These are phyloP conservation scores for Saccharomycopsis olivae DNA, from an alignment of 805 yeast genomes.

Conservation along the genomic window DNA sequence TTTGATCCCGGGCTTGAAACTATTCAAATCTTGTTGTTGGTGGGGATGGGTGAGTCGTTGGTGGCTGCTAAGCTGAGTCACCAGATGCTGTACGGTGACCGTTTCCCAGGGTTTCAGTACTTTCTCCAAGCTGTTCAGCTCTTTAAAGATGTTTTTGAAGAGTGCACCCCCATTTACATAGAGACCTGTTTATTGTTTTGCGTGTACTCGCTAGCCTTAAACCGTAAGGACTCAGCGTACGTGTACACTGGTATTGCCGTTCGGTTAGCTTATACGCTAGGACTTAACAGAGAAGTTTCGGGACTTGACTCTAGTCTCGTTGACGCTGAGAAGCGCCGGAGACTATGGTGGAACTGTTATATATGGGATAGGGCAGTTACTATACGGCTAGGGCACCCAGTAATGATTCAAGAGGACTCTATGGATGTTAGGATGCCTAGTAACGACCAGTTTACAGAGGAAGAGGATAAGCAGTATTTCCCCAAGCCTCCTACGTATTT, in stretches of 20 bases:
- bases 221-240: constrained; percentile 12
- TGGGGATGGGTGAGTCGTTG: constrained; percentile 10
- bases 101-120: constrained; percentile 9
- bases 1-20: not conserved
- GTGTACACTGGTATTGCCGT: constrained; percentile 13
- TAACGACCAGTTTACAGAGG: not conserved
- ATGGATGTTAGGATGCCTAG: constrained; percentile 9
- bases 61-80: not conserved
- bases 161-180: constrained; percentile 5
- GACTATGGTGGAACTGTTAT: constrained; percentile 16
- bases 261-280: constrained; percentile 13
- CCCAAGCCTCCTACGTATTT: constrained; percentile 4
- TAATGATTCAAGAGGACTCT: constrained; percentile 14
- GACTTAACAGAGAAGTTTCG: constrained; percentile 9
- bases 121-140: constrained; percentile 8
- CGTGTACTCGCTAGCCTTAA: constrained; percentile 7
- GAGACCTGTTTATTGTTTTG: constrained; percentile 11
- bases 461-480: not conserved
- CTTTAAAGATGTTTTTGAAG: constrained; percentile 12
- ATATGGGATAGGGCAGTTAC: constrained; percentile 11
- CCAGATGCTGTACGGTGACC: not conserved
- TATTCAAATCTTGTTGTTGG: constrained; percentile 2
- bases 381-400: constrained; percentile 14
- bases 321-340: constrained; percentile 2
- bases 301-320: not conserved